Conservation (phyloP, 495 filamentous ascomycete species). For the Rhypophila decipiens region DNA sequence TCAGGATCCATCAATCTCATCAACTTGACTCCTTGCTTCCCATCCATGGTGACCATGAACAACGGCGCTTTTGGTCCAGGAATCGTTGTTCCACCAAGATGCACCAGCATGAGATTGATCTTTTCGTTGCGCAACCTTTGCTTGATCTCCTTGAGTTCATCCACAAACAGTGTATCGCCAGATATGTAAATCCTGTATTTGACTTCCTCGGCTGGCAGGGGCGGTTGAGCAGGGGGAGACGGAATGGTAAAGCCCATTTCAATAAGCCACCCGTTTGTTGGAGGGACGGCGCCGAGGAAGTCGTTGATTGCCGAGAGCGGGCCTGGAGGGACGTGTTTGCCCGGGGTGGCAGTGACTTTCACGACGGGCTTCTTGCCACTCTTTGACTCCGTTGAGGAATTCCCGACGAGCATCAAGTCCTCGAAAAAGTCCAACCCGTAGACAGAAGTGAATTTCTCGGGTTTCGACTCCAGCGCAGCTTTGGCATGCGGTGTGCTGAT, state of each 20-base stretch:
- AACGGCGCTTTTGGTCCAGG: constrained; percentile 50
- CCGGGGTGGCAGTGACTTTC: constrained; percentile 62
- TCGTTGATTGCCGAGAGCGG: constrained; percentile 47
- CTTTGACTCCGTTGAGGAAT: constrained; percentile 6
- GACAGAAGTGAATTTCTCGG: constrained; percentile 50
- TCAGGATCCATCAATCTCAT: constrained; percentile 56
- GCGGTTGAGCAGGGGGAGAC: no score
- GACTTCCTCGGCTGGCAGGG: constrained; percentile 19
- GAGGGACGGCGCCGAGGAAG: constrained; percentile 57
- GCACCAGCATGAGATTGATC: constrained; percentile 64
- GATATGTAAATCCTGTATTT: constrained; percentile 67
- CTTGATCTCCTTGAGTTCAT: constrained; percentile 57
- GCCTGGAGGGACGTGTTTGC: constrained; percentile 59
- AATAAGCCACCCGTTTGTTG: constrained; percentile 68
- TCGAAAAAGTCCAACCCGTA: constrained; percentile 51
- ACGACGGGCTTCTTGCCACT: constrained; percentile 26
- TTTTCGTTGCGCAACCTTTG: constrained; percentile 31
- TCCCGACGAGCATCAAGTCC: constrained; percentile 44
- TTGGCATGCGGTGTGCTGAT: constrained; percentile 61
- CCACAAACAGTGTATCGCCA: constrained; percentile 62
- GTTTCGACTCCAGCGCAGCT: constrained; percentile 36
- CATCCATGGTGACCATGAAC: constrained; percentile 72
- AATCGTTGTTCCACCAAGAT: constrained; percentile 61
- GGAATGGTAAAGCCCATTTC: constrained; percentile 54
- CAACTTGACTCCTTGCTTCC: constrained; percentile 53